Evolutionary conservation across 2,329 filamentous ascomycete species (phyloP).

Genomic region (Ambrosiella beaveri): DNA sequence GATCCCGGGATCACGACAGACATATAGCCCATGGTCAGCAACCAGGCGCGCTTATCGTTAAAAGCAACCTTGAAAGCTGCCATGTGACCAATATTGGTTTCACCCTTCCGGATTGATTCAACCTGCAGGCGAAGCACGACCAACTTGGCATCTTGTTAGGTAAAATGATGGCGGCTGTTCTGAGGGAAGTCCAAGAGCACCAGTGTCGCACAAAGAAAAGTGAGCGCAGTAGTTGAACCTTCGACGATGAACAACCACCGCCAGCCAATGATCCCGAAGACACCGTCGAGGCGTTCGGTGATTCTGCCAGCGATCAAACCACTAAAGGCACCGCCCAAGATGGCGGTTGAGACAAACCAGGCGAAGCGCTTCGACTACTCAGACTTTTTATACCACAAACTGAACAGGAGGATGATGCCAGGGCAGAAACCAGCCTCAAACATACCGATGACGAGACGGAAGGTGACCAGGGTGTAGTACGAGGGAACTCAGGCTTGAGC

Average conservation of each 20-base stretch:
- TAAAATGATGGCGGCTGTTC: neutral
- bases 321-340: neutral
- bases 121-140: neutral
- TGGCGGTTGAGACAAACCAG: neutral
- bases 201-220: neutral
- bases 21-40: conserved; percentile 16
- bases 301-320: neutral
- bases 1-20: conserved; percentile 20
- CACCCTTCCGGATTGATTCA: neutral
- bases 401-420: neutral
- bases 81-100: neutral
- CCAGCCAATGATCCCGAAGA: neutral
- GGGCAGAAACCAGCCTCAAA: neutral
- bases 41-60: conserved; percentile 14
- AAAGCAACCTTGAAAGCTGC: conserved; percentile 1
- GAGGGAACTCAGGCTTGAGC: neutral
- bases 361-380: neutral
- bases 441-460: neutral
- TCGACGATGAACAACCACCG: neutral
- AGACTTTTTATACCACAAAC: neutral
- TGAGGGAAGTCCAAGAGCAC: neutral
- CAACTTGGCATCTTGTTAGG: neutral
- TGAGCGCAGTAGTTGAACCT: neutral
- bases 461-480: neutral
- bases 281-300: neutral